Evolutionary conservation across 139 green algal genomes (phyloP).

Genomic region (Tetraselmis chui): DNA sequence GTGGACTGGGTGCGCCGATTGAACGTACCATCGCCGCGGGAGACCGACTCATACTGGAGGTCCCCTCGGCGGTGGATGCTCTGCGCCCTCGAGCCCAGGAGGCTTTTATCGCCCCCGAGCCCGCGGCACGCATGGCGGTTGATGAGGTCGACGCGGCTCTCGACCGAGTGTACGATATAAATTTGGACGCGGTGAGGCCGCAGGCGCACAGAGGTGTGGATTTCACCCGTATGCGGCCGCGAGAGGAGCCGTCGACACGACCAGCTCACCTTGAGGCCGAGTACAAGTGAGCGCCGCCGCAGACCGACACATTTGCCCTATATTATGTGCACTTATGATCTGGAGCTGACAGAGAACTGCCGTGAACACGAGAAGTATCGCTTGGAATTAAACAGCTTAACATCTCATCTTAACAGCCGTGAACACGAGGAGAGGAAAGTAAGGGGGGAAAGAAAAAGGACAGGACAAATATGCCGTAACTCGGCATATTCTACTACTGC

Average conservation of each 20-base stretch:
- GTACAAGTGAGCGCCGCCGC: neutral
- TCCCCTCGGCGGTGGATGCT: neutral
- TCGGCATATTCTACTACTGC: too few relatives aligned
- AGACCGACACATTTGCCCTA: neutral
- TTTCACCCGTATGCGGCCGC: neutral
- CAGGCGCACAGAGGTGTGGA: neutral
- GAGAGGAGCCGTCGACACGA: neutral
- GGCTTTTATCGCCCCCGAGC: neutral
- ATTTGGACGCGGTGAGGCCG: neutral
- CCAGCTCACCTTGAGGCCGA: neutral
- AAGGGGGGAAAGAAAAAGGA: too few relatives aligned
- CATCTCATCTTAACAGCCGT: too few relatives aligned
- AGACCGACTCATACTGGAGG: neutral
- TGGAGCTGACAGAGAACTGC: too few relatives aligned
- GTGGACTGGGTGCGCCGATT: neutral
- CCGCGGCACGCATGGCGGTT: too few relatives aligned
- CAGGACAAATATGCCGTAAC: too few relatives aligned
- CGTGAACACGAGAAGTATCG: too few relatives aligned
- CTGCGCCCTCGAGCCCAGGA: neutral
- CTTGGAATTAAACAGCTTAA: too few relatives aligned
- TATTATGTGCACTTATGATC: neutral
- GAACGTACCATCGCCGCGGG: neutral
- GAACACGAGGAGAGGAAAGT: too few relatives aligned
- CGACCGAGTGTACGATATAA: neutral
- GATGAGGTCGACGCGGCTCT: too few relatives aligned